These are phyloP conservation scores for Calocera viscosa DNA, from an alignment of 768 basidiomycete genomes.

Conservation along the genomic window DNA sequence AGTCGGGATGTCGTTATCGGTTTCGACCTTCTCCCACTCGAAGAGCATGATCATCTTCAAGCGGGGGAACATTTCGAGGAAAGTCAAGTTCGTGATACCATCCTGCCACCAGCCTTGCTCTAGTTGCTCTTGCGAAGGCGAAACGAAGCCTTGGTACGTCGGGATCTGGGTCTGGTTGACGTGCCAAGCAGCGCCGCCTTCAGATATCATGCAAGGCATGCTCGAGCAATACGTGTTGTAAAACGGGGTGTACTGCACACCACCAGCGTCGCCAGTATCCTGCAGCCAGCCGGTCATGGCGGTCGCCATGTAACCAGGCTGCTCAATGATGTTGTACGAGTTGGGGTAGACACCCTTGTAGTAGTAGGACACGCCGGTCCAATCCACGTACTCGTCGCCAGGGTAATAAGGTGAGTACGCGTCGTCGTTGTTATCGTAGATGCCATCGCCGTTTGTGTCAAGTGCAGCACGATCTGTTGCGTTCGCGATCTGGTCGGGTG, in stretches of 20 bases:
- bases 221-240: neutral
- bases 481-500: neutral
- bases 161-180: slow-evolving; percentile 6
- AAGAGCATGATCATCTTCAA: slow-evolving; percentile 24
- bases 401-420: slow-evolving; percentile 22
- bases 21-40: slow-evolving; percentile 24
- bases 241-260: neutral
- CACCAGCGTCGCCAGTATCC: neutral
- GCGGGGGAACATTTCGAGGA: slow-evolving; percentile 20
- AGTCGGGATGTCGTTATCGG: slow-evolving; percentile 12
- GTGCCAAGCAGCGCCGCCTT: neutral
- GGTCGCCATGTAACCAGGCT: neutral
- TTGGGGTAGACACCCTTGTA: slow-evolving; percentile 12
- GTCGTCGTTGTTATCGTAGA: slow-evolving; percentile 19
- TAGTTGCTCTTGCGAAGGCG: slow-evolving; percentile 13
- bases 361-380: slow-evolving; percentile 23
- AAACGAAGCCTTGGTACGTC: neutral
- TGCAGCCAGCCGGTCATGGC: slow-evolving; percentile 7
- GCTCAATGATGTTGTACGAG: slow-evolving; percentile 3
- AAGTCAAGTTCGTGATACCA: slow-evolving; percentile 19
- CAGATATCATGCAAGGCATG: neutral
- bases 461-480: slow-evolving; percentile 18
- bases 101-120: slow-evolving; percentile 9
- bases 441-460: slow-evolving; percentile 21
- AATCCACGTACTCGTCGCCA: slow-evolving; percentile 23